Evolutionary conservation across 257 asterid genomes (phyloP), one percentile per base, ranked within the genome.

Genomic region (Henckelia pumila): DNA sequence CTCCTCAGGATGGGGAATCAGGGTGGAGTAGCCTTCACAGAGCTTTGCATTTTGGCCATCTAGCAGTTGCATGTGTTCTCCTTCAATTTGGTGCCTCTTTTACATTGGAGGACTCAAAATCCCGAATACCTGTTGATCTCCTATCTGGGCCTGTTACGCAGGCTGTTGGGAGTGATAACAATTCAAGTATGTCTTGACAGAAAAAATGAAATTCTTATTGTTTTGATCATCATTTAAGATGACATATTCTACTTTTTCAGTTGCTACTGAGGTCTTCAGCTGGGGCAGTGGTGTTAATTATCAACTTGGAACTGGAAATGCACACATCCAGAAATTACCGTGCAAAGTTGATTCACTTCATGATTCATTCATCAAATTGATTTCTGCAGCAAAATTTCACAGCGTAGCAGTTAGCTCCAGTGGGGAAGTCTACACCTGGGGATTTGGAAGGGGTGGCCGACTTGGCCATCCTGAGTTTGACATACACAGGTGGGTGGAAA

Each of bases 241-340:
- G 62, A 22, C 25, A 25, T 66, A 26, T 60, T 62, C 59, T 50
- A 23, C 67, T 24, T 70, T 65, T 81, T 70, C 82, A 85, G 96
- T 83, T 33, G 82, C 88, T 30, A 91, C 96, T 0, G 99, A 94
- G 86, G 94, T 94, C 67, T 91, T 82, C 72, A 94, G 99, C 76
- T 94, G 99, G 99, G 99, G 99, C 20, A 94, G 98, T 78, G 99
- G 99, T 82, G 98, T 87, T 74, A 94, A 94, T 77, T 94, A 89
- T 82, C 99, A 94, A 74, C 89, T 94, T 70, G 99, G 99, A 74
- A 94, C 99, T 64, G 99, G 99, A 73, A 94, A 94, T 71, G 95
- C 90, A 4, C 98, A 94, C 79, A 83, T 94, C 66, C 99, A 94
- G 80, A 94, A 91, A 65, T 77, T 94, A 74, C 99, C 99, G 19